Evolutionary conservation across 2,329 filamentous ascomycete genomes (phyloP).

Genomic region (Sclerotinia spermophila): DNA sequence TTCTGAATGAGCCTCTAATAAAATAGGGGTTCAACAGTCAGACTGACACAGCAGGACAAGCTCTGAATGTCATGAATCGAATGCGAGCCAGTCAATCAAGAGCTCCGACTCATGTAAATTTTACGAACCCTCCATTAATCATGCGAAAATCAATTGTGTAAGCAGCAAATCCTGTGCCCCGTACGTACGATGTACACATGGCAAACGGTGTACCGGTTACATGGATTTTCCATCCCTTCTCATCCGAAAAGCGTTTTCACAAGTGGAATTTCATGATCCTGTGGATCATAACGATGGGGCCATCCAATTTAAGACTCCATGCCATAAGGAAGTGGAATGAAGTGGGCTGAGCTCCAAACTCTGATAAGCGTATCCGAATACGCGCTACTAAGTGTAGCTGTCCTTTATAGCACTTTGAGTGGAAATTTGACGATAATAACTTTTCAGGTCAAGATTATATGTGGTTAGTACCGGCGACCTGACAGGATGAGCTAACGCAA

Average conservation of each 20-base stretch:
- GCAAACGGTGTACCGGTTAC: not conserved
- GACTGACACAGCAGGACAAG: not conserved
- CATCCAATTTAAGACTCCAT: not conserved
- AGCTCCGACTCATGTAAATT: not conserved
- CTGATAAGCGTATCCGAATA: not conserved
- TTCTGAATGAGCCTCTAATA: not conserved
- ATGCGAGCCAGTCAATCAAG: not conserved
- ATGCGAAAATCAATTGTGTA: not conserved
- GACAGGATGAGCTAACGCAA: not conserved
- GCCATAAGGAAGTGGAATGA: not conserved
- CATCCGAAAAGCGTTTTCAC: not conserved
- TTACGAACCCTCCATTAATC: not conserved
- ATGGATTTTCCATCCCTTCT: not conserved
- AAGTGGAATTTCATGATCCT: not conserved
- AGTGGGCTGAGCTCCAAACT: not conserved
- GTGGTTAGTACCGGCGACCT: not conserved
- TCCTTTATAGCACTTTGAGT: not conserved
- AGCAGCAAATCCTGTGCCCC: not conserved
- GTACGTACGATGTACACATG: not conserved
- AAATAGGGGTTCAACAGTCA: slow-evolving; percentile 1
- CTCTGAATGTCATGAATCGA: not conserved
- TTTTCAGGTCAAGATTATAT: not conserved
- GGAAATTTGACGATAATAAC: not conserved
- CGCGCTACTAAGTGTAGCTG: not conserved
- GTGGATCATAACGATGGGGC: not conserved